Conservation (phyloP, 1,139 yeast species). For the Blastobotrys malaysiensis region DNA sequence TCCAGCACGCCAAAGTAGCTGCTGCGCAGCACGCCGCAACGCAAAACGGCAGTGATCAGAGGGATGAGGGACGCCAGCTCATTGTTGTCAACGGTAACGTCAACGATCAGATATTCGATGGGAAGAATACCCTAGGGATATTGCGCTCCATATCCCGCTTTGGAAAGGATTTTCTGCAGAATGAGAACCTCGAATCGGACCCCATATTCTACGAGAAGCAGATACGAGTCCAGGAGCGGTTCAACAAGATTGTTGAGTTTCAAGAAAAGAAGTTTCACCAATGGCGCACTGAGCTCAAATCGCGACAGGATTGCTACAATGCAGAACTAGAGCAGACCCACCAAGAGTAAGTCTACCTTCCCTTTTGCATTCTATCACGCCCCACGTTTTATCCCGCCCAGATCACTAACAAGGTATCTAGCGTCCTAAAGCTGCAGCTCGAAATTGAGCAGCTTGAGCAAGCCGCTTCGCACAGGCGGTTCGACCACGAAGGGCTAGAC, state of each 20-base stretch:
- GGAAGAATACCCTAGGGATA: not conserved
- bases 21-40: not conserved
- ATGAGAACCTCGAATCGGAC: slow-evolving; percentile 39
- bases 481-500: not conserved
- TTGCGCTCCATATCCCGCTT: slow-evolving; percentile 37
- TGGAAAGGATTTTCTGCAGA: slow-evolving; percentile 38
- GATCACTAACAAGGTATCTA: not conserved
- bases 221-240: slow-evolving; percentile 41
- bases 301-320: slow-evolving; percentile 52
- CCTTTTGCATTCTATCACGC: not conserved
- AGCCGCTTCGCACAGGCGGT: not conserved
- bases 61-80: not conserved
- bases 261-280: slow-evolving; percentile 61
- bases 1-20: slow-evolving; percentile 44
- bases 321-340: slow-evolving; percentile 48
- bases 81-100: not conserved
- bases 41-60: not conserved
- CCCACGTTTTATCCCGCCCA: not conserved
- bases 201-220: slow-evolving; percentile 47
- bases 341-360: slow-evolving; percentile 17
- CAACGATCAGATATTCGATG: not conserved
- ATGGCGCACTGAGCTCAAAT: slow-evolving; percentile 57
- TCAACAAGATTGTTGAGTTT: slow-evolving; percentile 43
- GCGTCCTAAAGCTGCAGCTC: not conserved
- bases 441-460: not conserved